phyloP scores from a whole-genome alignment of 257 asterid genomes.

The Mentha longifolia region DNA sequence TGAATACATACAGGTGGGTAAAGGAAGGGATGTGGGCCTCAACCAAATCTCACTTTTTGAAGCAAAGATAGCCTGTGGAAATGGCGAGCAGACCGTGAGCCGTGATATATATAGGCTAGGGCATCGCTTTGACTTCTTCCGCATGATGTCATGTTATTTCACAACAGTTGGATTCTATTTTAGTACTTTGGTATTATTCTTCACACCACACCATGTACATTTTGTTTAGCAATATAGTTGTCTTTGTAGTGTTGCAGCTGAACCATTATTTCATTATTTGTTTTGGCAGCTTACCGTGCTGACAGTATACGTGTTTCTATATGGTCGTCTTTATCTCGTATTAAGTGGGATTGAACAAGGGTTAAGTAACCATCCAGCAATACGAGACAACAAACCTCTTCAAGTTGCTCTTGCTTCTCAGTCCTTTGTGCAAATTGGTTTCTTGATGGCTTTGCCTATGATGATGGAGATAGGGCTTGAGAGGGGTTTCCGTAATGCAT shows the following conservation, averaged over 20 bases:
- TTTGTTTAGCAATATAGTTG: not conserved
- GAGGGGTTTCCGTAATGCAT: slow-evolving; percentile 81
- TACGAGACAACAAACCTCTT: slow-evolving; percentile 86
- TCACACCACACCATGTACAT: slow-evolving; percentile 1
- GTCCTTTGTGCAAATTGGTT: slow-evolving; percentile 88
- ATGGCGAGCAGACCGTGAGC: slow-evolving; percentile 95
- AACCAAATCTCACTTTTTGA: slow-evolving; percentile 90
- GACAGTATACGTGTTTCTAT: slow-evolving; percentile 83
- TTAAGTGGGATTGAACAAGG: slow-evolving; percentile 85
- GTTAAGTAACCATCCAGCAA: slow-evolving; percentile 75
- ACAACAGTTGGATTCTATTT: slow-evolving; percentile 95
- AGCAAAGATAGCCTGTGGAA: slow-evolving; percentile 96
- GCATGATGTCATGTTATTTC: slow-evolving; percentile 89
- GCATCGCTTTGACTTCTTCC: slow-evolving; percentile 96
- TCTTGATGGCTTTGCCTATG: slow-evolving; percentile 96
- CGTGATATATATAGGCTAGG: slow-evolving; percentile 96
- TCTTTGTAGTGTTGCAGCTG: slow-evolving; percentile 29
- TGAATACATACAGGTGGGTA: slow-evolving; percentile 97
- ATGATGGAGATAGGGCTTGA: slow-evolving; percentile 99
- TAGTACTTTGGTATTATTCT: slow-evolving; percentile 70
- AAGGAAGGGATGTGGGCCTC: slow-evolving; percentile 98
- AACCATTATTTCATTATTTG: slow-evolving; percentile 24
- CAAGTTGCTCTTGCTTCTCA: slow-evolving; percentile 99
- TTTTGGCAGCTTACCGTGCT: slow-evolving; percentile 79
- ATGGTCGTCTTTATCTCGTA: slow-evolving; percentile 94